Conservation (phyloP, 441 rosid species). For the Syzygium malaccense region DNA sequence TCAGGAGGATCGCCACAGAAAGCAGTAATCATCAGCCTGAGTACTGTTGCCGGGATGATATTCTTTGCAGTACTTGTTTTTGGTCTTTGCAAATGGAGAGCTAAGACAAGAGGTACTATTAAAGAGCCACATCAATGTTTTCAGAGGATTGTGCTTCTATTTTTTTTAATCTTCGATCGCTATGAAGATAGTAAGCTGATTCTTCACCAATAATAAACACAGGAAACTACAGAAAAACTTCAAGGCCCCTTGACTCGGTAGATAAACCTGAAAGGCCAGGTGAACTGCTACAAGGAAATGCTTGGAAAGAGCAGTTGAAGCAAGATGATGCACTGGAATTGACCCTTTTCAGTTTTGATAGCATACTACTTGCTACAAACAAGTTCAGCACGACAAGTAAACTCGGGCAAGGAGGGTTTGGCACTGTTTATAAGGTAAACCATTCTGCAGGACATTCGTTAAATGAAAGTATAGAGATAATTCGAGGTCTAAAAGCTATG, state of each 20-base stretch:
- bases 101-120: not conserved
- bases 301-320: not conserved
- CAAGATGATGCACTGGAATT: not conserved
- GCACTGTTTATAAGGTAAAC: not conserved
- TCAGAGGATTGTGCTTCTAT: not conserved
- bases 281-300: not conserved
- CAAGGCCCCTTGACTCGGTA: not conserved
- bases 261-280: not conserved
- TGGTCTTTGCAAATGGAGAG: not conserved
- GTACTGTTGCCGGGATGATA: too few species aligned
- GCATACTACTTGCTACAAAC: not conserved
- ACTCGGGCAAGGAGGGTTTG: slow-evolving; percentile 8
- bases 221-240: not conserved
- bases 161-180: not conserved
- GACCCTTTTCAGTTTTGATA: not conserved
- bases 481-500: too few species aligned
- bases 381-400: not conserved
- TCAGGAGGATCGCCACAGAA: not conserved
- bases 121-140: not conserved
- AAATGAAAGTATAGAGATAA: too few species aligned
- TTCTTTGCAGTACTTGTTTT: not conserved
- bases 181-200: not conserved
- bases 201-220: not conserved
- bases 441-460: too few species aligned
- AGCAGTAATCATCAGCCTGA: too few species aligned